Base-by-base conservation (phyloP, 2,329 filamentous ascomycete genomes). In the Fusarium xyrophilum region DNA sequence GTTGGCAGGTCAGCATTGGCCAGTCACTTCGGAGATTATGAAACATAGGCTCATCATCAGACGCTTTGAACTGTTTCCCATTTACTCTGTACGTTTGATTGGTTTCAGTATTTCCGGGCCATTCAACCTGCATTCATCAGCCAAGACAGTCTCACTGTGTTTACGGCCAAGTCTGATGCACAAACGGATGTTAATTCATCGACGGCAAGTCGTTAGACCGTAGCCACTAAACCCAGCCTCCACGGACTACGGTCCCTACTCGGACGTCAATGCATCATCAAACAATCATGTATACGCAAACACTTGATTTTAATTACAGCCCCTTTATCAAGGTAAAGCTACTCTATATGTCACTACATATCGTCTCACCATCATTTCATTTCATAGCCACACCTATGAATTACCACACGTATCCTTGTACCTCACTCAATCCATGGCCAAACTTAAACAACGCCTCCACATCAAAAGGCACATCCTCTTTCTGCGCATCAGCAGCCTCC, bases 401-500 rank as follows among this genome's bases (percentile, higher is more conserved):
- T 25, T 51, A 17, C 54, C 62, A n/a, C 66, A 68, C 9, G 52
- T 50, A 40, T 71, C 58, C n/a, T 56, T 87, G 56, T 76, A 76
- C 72, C 60, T 27, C 40, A 77, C 60, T 27, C 40, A 77, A 56
- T 5, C 76, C 76, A 28, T 77, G 71, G 1, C 76, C 76, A 60
- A 76, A 77, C 54, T 63, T 63, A 36, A 78, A 78, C 10, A 75
- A 35, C 3, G 76, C 57, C 28, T 70, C 59, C 1, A 73, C 74
- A 38, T 78, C 74, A 44, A 69, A 78, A 0, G 75, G 70, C 14
- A 76, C 67, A 46, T 78, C 76, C 35, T 74, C 73, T 17, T 52
- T 63, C 0, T 68, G 63, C 12, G 69, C 76, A 46, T 79, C 76
- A 0, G 83, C 83, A 3, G 82, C 83, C 44, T 74, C 76, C 65